Evolutionary conservation across 768 basidiomycete species (phyloP), one percentile per base, ranked within the genome.

Genomic region (Leucogyrophana mollusca): DNA sequence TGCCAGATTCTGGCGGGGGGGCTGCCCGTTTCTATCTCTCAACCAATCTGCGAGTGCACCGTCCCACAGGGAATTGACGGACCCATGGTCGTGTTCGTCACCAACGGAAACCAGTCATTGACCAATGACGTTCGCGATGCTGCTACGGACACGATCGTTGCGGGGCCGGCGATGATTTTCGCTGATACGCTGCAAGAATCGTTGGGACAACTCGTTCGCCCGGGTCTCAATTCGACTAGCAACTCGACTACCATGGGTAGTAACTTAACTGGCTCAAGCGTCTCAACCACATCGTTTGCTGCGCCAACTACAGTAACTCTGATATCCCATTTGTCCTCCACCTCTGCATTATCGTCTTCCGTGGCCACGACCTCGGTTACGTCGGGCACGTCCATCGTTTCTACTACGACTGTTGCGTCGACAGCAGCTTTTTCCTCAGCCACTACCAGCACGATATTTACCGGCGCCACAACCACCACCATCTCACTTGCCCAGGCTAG

Each of bases 1-100:
- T 90, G 90, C 66, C 84, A 91, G 67, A 88, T 92, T 79, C 64
- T 92, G 54, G 53, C 80, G 45, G 90, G 87, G 23, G 85, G 83
- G 22, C 42, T 67, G 14, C 61, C 80, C 40, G 62, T 64, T 57
- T 68, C 89, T 4, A 68, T 87, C 57, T 57, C 78, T 24, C 70
- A 89, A 36, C 82, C 87, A 3, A 59, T 87, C 54, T 53, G 63
- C 50, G 53, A 77, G 50, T 91, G 89, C 55, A 62, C 75, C 47
- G 80, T 91, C 10, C 91, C 90, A 30, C 27, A 50, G 0, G 78
- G 78, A 44, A 70, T 90, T 62, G 80, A 86, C 61, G 90, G 90
- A 34, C 83, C 85, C 51, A 83, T 90, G 55, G 83, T 78, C 20
- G 63, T 91, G 60, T 90, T 70, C 66, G 66, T 91, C 69, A 89